Evolutionary conservation across 1,139 yeast genomes (phyloP).

Genomic region (Groenewaldozyma sp.): DNA sequence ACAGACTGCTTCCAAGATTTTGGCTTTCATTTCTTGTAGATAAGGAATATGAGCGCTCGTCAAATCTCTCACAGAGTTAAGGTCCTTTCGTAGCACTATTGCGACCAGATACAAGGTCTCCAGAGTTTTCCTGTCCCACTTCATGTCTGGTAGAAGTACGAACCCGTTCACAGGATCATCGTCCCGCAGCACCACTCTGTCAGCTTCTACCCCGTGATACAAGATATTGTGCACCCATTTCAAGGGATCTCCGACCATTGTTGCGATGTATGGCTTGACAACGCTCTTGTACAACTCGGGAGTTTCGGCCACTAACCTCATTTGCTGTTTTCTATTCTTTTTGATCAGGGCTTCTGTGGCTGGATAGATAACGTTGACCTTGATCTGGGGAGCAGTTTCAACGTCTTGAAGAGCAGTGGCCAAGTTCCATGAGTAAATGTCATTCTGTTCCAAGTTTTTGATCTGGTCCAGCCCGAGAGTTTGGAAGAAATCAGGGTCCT

Average conservation of each 20-base stretch:
- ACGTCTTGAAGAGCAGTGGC: conserved; percentile 43
- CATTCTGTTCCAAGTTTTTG: conserved; percentile 54
- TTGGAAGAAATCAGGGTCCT: conserved; percentile 14
- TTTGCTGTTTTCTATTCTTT: conserved; percentile 53
- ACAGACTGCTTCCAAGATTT: conserved; percentile 41
- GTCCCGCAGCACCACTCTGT: conserved; percentile 58
- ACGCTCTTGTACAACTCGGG: conserved; percentile 56
- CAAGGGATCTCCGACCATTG: conserved; percentile 68
- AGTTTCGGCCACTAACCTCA: conserved; percentile 65
- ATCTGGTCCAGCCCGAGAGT: conserved; percentile 25
- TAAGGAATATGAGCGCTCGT: conserved; percentile 48
- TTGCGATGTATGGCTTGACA: conserved; percentile 68
- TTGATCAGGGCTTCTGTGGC: conserved; percentile 80
- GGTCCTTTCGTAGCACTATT: conserved; percentile 61
- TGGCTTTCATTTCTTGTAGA: conserved; percentile 38
- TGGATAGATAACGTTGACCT: conserved; percentile 74
- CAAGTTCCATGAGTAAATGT: conserved; percentile 76
- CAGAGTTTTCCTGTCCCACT: conserved; percentile 77
- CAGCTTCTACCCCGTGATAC: conserved; percentile 76
- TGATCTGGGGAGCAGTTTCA: conserved; percentile 48
- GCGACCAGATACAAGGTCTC: conserved; percentile 70
- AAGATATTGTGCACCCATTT: conserved; percentile 89
- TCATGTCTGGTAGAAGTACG: conserved; percentile 39
- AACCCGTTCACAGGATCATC: conserved; percentile 43
- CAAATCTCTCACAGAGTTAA: conserved; percentile 72